Base-by-base conservation (phyloP, 2,329 filamentous ascomycete genomes). In the Colletotrichum sp. region DNA sequence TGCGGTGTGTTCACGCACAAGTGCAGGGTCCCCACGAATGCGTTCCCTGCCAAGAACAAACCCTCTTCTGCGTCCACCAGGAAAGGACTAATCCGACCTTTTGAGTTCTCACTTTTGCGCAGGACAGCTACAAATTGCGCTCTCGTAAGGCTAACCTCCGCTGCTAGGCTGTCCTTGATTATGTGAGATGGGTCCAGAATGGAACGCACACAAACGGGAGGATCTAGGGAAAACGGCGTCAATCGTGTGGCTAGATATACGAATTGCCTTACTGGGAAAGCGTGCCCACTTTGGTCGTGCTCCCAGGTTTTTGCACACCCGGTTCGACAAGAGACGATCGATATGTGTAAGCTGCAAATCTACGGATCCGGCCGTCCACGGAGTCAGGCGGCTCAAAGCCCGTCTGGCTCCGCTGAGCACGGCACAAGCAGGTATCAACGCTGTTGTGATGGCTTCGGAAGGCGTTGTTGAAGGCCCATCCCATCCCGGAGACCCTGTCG, bases 221-320 rank as follows among this genome's bases (percentile, higher is more conserved):
- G 72, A 67, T 72, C 73, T 15, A 43, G 34, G 21, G 24, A 12
- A 24, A 58, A 32, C 34, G 56, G 28, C 30, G 26, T 28, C 52
- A 52, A 64, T 68, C 26, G 32, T 56, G 8, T 73, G 73, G 73
- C 58, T 43, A 60, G 58, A 60, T 61, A 52, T 76, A 76, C 73
- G 73, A 76, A 36, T 69, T 73, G 13, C 70, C 73, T 4, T 10
- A 52, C 34, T 26, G n/a, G 65, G 65, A 69, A 61, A 65, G 18
- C 21, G 55, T 65, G 38, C 16, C 38, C 38, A 73, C 34, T 32
- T 60, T 36, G 58, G 73, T 38, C 32, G 58, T 52, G 36, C 28
- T 36, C 21, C 15, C 34, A 48, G 28, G 8, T 65, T 43, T 15
- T n/a, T 56, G 32, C 15, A 34, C 64, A 43, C 8, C 34, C 38